phyloP scores from a whole-genome alignment of 257 asterid genomes.

The Solanum stenotomum region DNA sequence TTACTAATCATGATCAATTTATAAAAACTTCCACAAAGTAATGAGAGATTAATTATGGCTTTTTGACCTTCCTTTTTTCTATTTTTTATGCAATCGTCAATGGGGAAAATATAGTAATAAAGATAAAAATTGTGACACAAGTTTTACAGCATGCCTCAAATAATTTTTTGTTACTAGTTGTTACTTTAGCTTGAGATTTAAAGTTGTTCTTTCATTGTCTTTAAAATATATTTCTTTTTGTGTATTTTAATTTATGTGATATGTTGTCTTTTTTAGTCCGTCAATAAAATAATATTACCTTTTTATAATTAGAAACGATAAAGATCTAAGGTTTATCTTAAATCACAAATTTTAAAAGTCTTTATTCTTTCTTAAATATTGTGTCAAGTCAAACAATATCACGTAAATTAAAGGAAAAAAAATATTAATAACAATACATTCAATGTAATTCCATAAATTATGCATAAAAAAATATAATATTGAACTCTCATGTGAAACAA shows the following conservation, averaged over 20 bases:
- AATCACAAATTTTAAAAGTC: rapidly evolving
- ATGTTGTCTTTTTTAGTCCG: background rate
- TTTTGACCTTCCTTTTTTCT: background rate
- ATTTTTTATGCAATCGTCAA: background rate
- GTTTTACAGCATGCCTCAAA: background rate
- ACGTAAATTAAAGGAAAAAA: background rate
- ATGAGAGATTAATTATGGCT: background rate
- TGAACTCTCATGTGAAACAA: background rate
- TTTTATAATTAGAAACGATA: background rate
- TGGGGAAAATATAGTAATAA: background rate
- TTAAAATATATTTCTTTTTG: background rate
- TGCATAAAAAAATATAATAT: background rate
- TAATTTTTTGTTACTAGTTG: background rate
- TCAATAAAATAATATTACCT: too few species aligned
- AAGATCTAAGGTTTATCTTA: background rate
- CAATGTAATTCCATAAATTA: too few species aligned
- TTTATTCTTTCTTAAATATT: background rate
- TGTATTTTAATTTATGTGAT: background rate
- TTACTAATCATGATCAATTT: background rate
- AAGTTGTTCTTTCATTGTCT: background rate
- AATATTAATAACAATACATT: too few species aligned
- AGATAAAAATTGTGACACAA: background rate
- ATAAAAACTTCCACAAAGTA: background rate
- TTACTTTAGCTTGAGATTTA: background rate
- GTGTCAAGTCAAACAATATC: background rate